Base-by-base conservation (phyloP, 1,284 basidiomycete genomes). In the Vanrija sp. region DNA sequence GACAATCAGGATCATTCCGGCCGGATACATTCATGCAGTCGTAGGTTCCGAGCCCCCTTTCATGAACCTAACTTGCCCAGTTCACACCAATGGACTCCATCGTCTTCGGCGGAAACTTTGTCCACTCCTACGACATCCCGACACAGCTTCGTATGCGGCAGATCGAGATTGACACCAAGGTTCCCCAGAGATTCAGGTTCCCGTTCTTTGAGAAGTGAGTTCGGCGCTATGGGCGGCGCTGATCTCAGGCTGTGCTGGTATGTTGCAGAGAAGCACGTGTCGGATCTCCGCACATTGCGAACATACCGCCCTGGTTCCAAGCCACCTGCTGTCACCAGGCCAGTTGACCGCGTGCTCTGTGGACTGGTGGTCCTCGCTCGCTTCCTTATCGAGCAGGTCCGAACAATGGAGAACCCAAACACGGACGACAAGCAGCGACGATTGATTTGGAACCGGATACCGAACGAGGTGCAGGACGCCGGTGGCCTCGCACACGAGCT, bases 11-110 rank as follows among this genome's bases (percentile, higher is more conserved):
- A 88, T 96, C 53, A 95, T 97, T 49, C 93, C 93, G 1, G 86
- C 90, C 0, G 95, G 95, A 0, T 98, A 95, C 87, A 96, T 98
- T 58, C 95, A 98, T 70, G 90, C 92, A 18, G 95, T 98, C 35
- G 89, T 91, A 69, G 71, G 86, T 54, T 43, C 12, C 14, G 20
- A n/a, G 37, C 16, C n/a, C n/a, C n/a, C n/a, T n/a, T n/a, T n/a
- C n/a, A n/a, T n/a, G 5, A 6, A n/a, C 35, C 54, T 57, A 8
- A 62, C 36, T 4, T 14, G 9, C 12, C 31, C 62, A 91, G 88
- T 87, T 89, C 72, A 98, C 94, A 0, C 94, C 95, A 0, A 75
- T 82, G 41, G 92, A 98, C 71, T 89, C 93, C 3, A 80, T 98
- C 38, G 95, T 98, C 0, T 94, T 98, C 67, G 95, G 95, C 3